phyloP scores from a whole-genome alignment of 208 protist genomes.

The Leishmania martiniquensis region DNA sequence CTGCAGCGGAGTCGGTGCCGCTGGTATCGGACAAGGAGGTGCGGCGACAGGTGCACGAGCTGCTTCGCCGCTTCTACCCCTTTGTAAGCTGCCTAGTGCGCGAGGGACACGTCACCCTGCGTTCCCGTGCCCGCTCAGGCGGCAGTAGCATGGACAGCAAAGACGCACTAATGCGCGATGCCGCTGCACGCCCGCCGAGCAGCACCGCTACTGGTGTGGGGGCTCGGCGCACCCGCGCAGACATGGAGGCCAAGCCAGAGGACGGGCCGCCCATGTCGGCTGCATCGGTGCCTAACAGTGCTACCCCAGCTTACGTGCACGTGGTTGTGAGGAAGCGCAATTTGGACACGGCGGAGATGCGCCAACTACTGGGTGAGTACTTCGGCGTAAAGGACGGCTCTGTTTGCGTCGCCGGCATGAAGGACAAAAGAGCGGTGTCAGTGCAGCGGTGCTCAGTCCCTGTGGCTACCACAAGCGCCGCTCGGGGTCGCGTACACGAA shows the following conservation, averaged over 20 bases:
- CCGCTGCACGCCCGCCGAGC: not conserved
- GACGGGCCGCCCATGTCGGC: not conserved
- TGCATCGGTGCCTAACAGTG: not conserved
- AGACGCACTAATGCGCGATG: not conserved
- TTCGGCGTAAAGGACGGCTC: slow-evolving; percentile 39
- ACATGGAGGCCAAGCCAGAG: not conserved
- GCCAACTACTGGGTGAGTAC: slow-evolving; percentile 53
- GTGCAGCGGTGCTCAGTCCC: slow-evolving; percentile 83
- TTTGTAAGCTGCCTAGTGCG: slow-evolving; percentile 57
- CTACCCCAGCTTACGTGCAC: slow-evolving; percentile 28
- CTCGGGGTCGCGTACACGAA: not conserved
- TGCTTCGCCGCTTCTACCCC: slow-evolving; percentile 66
- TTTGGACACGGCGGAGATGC: slow-evolving; percentile 79
- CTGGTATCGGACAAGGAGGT: slow-evolving; percentile 56
- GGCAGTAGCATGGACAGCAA: not conserved
- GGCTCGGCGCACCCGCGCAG: not conserved
- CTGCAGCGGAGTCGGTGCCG: slow-evolving; percentile 1
- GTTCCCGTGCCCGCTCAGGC: slow-evolving; percentile 4
- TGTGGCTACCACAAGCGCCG: not conserved
- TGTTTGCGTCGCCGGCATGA: slow-evolving; percentile 92
- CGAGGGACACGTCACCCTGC: slow-evolving; percentile 47
- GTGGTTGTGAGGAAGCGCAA: slow-evolving; percentile 83
- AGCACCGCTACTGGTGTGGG: slow-evolving; percentile 1
- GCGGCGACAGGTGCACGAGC: slow-evolving; percentile 68
- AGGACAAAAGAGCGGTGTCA: slow-evolving; percentile 93